phyloP scores from a whole-genome alignment of 345 rosid species.

The Psidium guajava region DNA sequence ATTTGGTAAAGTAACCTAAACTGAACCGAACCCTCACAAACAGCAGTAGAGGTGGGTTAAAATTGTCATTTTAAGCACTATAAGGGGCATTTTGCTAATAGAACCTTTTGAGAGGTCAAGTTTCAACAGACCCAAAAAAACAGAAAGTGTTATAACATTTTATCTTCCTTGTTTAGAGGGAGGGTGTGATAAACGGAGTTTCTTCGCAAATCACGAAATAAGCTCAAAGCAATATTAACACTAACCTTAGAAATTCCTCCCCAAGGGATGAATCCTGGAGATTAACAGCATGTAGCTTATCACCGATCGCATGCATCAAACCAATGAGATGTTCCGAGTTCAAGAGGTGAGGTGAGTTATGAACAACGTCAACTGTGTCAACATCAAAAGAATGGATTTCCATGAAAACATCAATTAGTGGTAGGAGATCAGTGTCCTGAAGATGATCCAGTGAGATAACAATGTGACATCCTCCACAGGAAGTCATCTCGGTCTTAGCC shows the following conservation, averaged over 20 bases:
- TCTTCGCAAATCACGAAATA: neutral
- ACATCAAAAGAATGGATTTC: constrained; percentile 14
- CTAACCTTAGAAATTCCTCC: constrained; percentile 25
- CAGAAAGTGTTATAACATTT: neutral
- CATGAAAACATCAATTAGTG: constrained; percentile 20
- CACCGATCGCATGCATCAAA: constrained; percentile 20
- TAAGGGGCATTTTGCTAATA: neutral
- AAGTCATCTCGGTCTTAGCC: constrained; percentile 20
- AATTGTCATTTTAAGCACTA: neutral
- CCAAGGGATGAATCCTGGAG: constrained; percentile 15
- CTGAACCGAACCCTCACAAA: neutral
- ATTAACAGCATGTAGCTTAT: constrained; percentile 27
- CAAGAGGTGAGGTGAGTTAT: constrained; percentile 13
- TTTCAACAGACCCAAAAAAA: neutral
- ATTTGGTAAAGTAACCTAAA: neutral
- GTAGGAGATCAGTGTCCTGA: constrained; percentile 20
- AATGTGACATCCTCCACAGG: constrained; percentile 12
- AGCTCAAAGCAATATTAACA: neutral
- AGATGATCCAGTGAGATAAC: constrained; percentile 24
- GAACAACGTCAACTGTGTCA: constrained; percentile 22
- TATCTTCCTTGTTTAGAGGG: neutral
- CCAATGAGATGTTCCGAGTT: constrained; percentile 19
- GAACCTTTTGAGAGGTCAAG: neutral
- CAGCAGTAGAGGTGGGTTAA: neutral
- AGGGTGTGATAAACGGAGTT: neutral